Conservation (phyloP, 225 moss, liverwort and hornwort genomes). For the Marchantia paleacea region DNA sequence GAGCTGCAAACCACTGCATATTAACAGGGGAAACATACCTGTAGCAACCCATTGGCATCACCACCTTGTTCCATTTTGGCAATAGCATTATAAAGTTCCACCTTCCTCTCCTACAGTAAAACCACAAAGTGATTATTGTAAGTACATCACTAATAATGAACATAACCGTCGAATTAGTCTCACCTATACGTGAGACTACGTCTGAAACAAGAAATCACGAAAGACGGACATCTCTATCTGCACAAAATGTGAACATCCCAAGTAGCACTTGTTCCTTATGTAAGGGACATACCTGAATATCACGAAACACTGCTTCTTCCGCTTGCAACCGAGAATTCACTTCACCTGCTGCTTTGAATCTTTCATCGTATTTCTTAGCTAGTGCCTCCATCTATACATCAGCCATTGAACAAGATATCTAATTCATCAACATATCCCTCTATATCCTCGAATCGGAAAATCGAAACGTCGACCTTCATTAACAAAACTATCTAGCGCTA, state of each 20-base stretch:
- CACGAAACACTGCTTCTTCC: conserved; percentile 79
- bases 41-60: conserved; percentile 61
- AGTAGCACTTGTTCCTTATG: no score
- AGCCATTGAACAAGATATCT: background rate
- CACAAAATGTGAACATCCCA: no score
- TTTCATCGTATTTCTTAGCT: conserved; percentile 95
- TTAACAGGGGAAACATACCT: conserved; percentile 39
- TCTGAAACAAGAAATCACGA: no score
- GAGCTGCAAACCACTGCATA: background rate
- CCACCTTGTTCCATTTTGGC: conserved; percentile 87
- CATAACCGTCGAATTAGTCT: no score
- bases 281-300: conserved; percentile 61
- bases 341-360: conserved; percentile 91
- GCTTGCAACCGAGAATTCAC: conserved; percentile 73
- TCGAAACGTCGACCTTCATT: background rate
- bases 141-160: no score
- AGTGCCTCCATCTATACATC: conserved; percentile 68
- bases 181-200: no score
- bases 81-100: conserved; percentile 76
- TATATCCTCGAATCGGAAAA: background rate
- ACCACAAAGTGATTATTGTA: background rate
- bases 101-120: conserved; percentile 69
- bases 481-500: background rate
- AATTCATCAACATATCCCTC: background rate
- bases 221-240: no score